Base-by-base conservation (phyloP, 2,329 filamentous ascomycete genomes). In the Achaetomium macrosporum region DNA sequence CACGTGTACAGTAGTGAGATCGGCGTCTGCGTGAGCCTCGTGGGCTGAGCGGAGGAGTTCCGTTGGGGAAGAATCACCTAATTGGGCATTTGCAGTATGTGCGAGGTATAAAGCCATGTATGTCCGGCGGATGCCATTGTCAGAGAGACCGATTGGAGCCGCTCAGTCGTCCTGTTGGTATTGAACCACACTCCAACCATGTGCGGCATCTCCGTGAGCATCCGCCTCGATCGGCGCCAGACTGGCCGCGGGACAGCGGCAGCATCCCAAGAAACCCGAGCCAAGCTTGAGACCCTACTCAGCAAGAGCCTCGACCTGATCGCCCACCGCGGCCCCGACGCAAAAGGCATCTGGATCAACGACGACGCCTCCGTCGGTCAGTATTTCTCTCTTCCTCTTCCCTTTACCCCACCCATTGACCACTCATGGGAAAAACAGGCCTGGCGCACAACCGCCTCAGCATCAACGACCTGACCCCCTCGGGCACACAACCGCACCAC, bases 401-500 rank as follows among this genome's bases (percentile, higher is more conserved):
- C 16, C 16, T 17, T 41, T 20, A 4, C 39, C 35, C 12, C 15
- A 20, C 12, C 19, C n/a, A n/a, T 36, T 12, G 19, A 40, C 36
- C 10, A 20, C 7, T 7, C 9, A 29, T 25, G 19, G 25, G 4
- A 47, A 13, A n/a, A 17, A 16, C 16, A 45, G 56, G 53, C 25
- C 42, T 54, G 6, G 51, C 17, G 2, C 51, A 54, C 20, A 50
- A 50, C 46, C 46, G 51, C 10, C 46, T 54, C 10, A 69, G 75
- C 15, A 79, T 80, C 61, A 76, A 77, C 56, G 77, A 81, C 57
- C 69, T 79, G 0, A 72, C 70, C 8, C 63, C 70, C 0, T 63
- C 64, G n/a, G 78, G 73, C 1, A 61, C 63, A 5, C 78, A 80
- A 57, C 78, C 77, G 2, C 63, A 76, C 42, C 69, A 73, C 49